These are phyloP conservation scores for Rhodocollybia butyracea DNA, from an alignment of 768 basidiomycete species.

Conservation along the genomic window DNA sequence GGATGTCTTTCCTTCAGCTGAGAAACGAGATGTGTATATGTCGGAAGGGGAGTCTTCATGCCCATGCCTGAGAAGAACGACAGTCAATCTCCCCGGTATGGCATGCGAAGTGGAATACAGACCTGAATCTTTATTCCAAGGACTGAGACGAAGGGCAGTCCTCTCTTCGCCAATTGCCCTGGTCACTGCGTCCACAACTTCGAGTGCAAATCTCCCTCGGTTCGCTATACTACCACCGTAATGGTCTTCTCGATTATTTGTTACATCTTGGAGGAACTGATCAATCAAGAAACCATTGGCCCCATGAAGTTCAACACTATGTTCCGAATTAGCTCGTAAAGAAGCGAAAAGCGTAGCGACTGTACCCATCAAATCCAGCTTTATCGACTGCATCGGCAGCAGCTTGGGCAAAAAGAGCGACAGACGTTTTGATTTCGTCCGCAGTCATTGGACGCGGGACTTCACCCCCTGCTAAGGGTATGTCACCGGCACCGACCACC, in stretches of 20 bases:
- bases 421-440: slow-evolving; percentile 35
- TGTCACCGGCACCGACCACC: slow-evolving; percentile 19
- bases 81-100: slow-evolving; percentile 15
- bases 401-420: slow-evolving; percentile 35
- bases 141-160: slow-evolving; percentile 42
- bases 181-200: slow-evolving; percentile 37
- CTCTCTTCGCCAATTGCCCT: slow-evolving; percentile 39
- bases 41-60: slow-evolving; percentile 41
- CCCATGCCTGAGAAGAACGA: slow-evolving; percentile 26
- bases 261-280: slow-evolving; percentile 40
- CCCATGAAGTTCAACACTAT: slow-evolving; percentile 42
- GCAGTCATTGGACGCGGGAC: slow-evolving; percentile 29
- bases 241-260: slow-evolving; percentile 44
- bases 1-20: slow-evolving; percentile 31
- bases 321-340: too few relatives aligned
- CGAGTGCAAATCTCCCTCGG: slow-evolving; percentile 41
- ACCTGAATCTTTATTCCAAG: slow-evolving; percentile 31
- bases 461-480: background rate
- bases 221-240: slow-evolving; percentile 53
- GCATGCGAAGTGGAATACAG: slow-evolving; percentile 12
- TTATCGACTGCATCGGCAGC: slow-evolving; percentile 35
- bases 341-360: too few relatives aligned
- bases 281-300: slow-evolving; percentile 32
- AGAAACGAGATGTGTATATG: slow-evolving; percentile 41
- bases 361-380: slow-evolving; percentile 58